Evolutionary conservation across 2,329 filamentous ascomycete species (phyloP).

Genomic region (Aspergillus glaucus): DNA sequence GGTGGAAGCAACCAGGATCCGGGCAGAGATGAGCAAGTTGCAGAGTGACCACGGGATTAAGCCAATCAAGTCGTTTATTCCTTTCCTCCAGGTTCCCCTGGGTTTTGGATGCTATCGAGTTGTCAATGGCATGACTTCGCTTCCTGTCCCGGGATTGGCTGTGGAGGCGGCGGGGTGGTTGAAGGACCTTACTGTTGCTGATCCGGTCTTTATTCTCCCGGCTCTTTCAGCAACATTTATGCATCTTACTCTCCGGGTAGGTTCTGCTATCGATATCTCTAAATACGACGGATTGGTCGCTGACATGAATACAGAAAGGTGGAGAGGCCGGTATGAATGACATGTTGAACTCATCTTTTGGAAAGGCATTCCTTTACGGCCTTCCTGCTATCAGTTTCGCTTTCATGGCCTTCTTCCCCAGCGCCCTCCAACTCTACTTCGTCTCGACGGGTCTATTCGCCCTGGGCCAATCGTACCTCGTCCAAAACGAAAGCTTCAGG

Average conservation of each 20-base stretch:
- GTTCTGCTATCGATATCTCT: constrained; percentile 15
- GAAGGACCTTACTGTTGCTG: constrained; percentile 63
- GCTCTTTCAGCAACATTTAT: constrained; percentile 52
- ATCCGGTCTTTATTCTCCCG: constrained; percentile 75
- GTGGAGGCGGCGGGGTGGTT: constrained; percentile 71
- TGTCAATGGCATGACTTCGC: constrained; percentile 62
- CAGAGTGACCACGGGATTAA: constrained; percentile 52
- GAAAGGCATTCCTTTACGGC: constrained; percentile 31
- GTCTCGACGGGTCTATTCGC: constrained; percentile 35
- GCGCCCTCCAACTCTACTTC: constrained; percentile 60
- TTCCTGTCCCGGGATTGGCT: constrained; percentile 77
- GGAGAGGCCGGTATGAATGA: constrained; percentile 31
- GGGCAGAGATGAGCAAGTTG: constrained; percentile 46
- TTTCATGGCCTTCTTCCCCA: constrained; percentile 52
- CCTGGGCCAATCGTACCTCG: constrained; percentile 40
- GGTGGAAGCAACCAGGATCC: constrained; percentile 40
- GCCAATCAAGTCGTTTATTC: constrained; percentile 46
- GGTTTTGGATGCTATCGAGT: constrained; percentile 77
- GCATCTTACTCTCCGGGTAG: constrained; percentile 54
- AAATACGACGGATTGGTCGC: background rate
- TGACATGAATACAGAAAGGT: constrained; percentile 25
- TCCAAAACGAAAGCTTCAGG: constrained; percentile 34
- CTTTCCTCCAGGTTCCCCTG: constrained; percentile 61
- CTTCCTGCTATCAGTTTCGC: constrained; percentile 50
- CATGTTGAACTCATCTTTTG: constrained; percentile 22